These are phyloP conservation scores for Trametes hirsuta DNA, from an alignment of 1,284 basidiomycete species.

Conservation along the genomic window DNA sequence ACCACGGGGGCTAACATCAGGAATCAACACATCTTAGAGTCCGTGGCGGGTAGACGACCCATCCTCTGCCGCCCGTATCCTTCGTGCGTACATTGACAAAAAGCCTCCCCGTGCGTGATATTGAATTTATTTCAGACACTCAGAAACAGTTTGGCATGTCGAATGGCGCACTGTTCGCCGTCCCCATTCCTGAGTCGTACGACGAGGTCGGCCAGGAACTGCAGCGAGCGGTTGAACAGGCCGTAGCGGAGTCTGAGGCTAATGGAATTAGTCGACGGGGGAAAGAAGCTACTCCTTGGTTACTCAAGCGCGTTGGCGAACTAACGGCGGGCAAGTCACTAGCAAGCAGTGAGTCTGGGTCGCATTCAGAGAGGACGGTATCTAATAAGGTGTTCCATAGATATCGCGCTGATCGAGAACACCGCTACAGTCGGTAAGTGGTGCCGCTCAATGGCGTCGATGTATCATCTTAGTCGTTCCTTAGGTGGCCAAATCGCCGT, in stretches of 20 bases:
- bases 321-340: conserved; percentile 80
- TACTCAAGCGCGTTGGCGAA: conserved; percentile 84
- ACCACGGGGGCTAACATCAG: neutral
- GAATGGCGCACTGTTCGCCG: conserved; percentile 83
- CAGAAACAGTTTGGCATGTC: conserved; percentile 67
- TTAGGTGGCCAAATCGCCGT: conserved; percentile 81
- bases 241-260: conserved; percentile 82
- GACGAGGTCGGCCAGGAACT: conserved; percentile 70
- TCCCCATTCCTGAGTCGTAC: conserved; percentile 86
- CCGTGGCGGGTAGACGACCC: conserved; percentile 73
- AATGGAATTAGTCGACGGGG: conserved; percentile 83
- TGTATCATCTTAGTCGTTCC: neutral
- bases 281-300: conserved; percentile 96
- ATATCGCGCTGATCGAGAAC: conserved; percentile 90
- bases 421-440: conserved; percentile 83
- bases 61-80: conserved; percentile 64
- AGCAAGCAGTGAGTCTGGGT: conserved; percentile 58
- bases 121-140: conserved; percentile 43
- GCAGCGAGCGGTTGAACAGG: conserved; percentile 84
- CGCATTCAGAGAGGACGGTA: neutral
- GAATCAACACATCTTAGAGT: conserved; percentile 45
- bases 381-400: conserved; percentile 39
- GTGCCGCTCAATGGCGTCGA: neutral
- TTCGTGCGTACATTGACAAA: conserved; percentile 55
- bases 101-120: neutral